A percentile compares a stretch with the other conserved stretches of the same genome.
Evolutionary conservation across 805 yeast genomes (phyloP).

Genomic region (Phaffomyces thermotolerans): DNA sequence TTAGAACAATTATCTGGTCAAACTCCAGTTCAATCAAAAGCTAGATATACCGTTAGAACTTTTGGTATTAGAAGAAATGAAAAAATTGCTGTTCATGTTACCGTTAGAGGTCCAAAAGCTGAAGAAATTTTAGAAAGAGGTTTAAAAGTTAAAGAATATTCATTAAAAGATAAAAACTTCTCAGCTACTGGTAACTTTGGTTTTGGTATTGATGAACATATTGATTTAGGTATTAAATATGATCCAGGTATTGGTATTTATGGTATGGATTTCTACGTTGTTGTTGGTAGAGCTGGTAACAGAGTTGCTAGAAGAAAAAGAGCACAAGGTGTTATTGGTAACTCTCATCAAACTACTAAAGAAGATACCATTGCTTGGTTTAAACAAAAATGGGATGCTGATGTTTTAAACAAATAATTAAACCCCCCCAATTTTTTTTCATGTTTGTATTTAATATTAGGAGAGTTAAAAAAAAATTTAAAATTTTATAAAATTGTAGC

Average conservation of each 20-base stretch:
- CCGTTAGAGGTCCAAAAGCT: conserved; percentile 99
- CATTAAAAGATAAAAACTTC: conserved; percentile 90
- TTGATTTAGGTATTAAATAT: conserved; percentile 99
- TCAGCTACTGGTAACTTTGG: conserved; percentile 99
- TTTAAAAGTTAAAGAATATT: conserved; percentile 99
- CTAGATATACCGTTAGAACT: conserved; percentile 99
- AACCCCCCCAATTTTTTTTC: background rate
- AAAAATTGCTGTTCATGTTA: conserved; percentile 98
- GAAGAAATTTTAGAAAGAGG: conserved; percentile 99
- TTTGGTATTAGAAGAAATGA: conserved; percentile 99
- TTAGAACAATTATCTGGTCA: conserved; percentile 99
- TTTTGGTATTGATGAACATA: conserved; percentile 99
- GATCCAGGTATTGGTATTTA: conserved; percentile 99
- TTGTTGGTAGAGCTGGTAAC: conserved; percentile 98
- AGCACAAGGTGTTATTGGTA: conserved; percentile 81
- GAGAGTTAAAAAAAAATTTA: conserved; percentile 4
- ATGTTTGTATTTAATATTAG: conserved; percentile 16
- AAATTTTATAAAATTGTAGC: no score
- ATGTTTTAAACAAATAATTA: conserved; percentile 69
- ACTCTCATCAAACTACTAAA: conserved; percentile 84
- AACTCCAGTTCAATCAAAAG: conserved; percentile 99
- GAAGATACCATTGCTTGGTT: conserved; percentile 97
- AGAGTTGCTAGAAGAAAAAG: conserved; percentile 99
- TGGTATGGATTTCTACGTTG: conserved; percentile 99
- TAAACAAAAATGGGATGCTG: conserved; percentile 99